Base-by-base conservation (phyloP, 2,329 filamentous ascomycete genomes). In the Sporothrix globosa region DNA sequence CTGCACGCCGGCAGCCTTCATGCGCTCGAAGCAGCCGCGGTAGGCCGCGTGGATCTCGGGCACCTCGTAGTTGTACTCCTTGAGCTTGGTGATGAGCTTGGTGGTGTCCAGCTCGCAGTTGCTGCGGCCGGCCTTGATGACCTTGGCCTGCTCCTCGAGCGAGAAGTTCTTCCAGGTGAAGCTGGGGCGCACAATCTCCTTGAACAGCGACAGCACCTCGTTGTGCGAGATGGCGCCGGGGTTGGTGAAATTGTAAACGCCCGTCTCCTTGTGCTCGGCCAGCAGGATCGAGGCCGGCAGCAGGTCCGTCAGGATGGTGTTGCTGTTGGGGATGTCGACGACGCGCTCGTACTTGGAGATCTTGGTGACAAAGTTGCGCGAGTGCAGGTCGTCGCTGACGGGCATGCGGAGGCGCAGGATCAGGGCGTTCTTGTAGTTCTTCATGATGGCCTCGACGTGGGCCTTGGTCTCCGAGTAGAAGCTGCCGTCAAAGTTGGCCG, bases 241-340 rank as follows among this genome's bases (percentile, higher is more conserved):
- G 79, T 91, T 91, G 72, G 88, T 90, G 78, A 91, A 90, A 81
- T 91, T 91, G 80, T 88, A 90, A 74, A 91, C 81, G 21, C 89
- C 89, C 0, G 84, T 86, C 54, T 90, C 88, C 78, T 97, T 97
- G 82, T 99, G 96, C 81, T 99, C 96, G 14, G 95, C 96, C 72
- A 98, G 85, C 58, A 99, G 84, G 76, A 99, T 96, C 79, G 87
- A 85, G 14, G 85, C 84, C 13, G 89, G 89, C 24, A 91, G 82
- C 63, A 91, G 85, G 75, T 90, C 87, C 73, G 85, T 83, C 58
- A 91, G 83, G 74, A 91, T 86, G 58, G 87, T 88, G 81, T 90
- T 89, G 79, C 87, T 89, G 80, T 91, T 91, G 72, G 88, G 88
- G 65, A 91, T 87, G 77, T 91, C 84, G 73, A 91, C 88, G 50